Evolutionary conservation across 2,329 filamentous ascomycete species (phyloP), one percentile per base, ranked within the genome.

Genomic region (Claviceps sorghi): DNA sequence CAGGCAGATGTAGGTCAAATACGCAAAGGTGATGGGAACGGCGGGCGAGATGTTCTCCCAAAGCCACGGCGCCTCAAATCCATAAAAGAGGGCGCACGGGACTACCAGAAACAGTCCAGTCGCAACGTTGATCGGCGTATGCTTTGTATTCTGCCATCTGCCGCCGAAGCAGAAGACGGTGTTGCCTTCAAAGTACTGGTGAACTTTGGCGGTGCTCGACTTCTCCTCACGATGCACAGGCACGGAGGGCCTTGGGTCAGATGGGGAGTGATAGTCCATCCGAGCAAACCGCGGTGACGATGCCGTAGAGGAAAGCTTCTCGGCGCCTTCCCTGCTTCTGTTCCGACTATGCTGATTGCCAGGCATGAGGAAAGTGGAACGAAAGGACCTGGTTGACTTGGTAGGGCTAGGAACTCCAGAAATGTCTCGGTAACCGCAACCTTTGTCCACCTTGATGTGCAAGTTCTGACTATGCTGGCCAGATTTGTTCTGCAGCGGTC

Each of bases 181-280:
- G 63, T 97, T 98, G 46, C 93, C 93, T 45, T 87, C 80, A 62
- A 96, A 97, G 66, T 95, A 95, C 65, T 97, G 81, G 67, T 91
- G 86, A 60, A 96, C 95, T 58, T 78, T 83, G 50, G 63, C 62
- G 82, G 52, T 78, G 63, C 53, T 55, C 38, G 73, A 67, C n/a
- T 42, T 29, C 10, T 42, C 42, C 7, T n/a, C 19, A 5, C 42
- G 11, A 32, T 26, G 19, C 7, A 61, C 53, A 49, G 57, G 59
- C 54, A 26, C 57, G 47, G 43, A 32, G 4, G 43, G 51, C 58
- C 53, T 55, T 17, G 58, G 53, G 19, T 51, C 54, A 17, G 49
- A 50, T 4, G 57, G 60, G 5, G 64, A 64, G 54, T 80, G 60
- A 6, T 64, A 64, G 54, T 80, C 75, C n/a, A 68, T 61, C 2